These are phyloP conservation scores for Sphagnum contortum DNA, from an alignment of 225 moss, liverwort and hornwort species.

Conservation along the genomic window DNA sequence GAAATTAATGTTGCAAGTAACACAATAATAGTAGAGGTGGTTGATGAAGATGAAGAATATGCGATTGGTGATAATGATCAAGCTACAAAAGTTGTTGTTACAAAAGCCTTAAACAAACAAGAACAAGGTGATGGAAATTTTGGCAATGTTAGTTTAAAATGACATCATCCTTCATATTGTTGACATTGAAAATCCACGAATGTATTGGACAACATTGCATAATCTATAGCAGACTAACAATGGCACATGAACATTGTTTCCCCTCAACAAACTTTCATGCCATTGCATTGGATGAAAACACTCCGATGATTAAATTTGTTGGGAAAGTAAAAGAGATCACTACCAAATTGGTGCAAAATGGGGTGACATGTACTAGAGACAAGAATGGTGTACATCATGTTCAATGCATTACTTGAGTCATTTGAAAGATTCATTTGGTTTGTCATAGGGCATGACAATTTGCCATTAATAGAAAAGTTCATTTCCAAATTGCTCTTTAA, in stretches of 20 bases:
- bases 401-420: not conserved
- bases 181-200: not conserved
- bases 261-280: not conserved
- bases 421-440: not conserved
- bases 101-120: not conserved
- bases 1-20: not conserved
- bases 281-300: not conserved
- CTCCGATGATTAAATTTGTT: not conserved
- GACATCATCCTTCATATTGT: not conserved
- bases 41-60: not conserved
- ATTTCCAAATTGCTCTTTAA: not conserved
- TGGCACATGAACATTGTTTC: not conserved
- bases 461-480: not conserved
- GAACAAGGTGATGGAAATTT: not conserved
- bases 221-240: not conserved
- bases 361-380: not conserved
- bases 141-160: not conserved
- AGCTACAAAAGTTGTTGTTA: not conserved
- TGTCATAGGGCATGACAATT: not conserved
- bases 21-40: not conserved
- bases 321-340: not conserved
- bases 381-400: not conserved
- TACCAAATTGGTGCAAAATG: not conserved
- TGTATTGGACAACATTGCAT: not conserved
- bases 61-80: not conserved